A percentile compares a stretch with the other conserved stretches of the same genome.
Conservation (phyloP, 164 flowering plant genomes). For the Stephania cephalantha region DNA sequence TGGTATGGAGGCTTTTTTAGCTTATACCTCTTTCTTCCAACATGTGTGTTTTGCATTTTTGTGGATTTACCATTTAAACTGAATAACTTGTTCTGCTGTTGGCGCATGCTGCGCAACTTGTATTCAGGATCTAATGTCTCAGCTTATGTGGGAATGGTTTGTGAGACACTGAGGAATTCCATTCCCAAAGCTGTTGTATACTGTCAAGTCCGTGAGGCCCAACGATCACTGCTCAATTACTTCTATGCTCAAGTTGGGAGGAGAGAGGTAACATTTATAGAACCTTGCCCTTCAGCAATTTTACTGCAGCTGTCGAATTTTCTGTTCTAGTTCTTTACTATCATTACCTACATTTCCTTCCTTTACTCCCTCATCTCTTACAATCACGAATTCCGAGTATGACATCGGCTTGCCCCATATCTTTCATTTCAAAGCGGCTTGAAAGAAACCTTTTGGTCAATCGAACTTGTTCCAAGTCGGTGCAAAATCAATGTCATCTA, state of each 20-base stretch:
- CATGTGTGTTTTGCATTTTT: neutral
- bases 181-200: conserved; percentile 91
- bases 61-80: neutral
- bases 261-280: conserved; percentile 50
- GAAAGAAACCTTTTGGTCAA: too few relatives aligned
- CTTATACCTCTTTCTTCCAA: neutral
- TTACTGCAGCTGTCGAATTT: neutral
- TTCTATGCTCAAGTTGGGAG: conserved; percentile 81
- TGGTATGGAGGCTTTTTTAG: conserved; percentile 32
- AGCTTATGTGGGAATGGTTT: conserved; percentile 68
- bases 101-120: neutral
- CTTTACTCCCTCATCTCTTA: too few relatives aligned
- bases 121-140: conserved; percentile 50
- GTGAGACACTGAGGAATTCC: conserved; percentile 67
- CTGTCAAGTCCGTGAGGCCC: conserved; percentile 92
- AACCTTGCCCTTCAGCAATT: neutral
- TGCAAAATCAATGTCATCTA: too few relatives aligned
- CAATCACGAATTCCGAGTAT: too few relatives aligned
- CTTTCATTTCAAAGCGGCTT: too few relatives aligned
- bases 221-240: conserved; percentile 60
- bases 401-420: too few relatives aligned
- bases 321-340: too few relatives aligned
- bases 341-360: too few relatives aligned
- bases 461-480: too few relatives aligned
- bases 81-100: neutral